Base-by-base conservation (phyloP, 2,329 filamentous ascomycete species). In the Verticillium albo-atrum region DNA sequence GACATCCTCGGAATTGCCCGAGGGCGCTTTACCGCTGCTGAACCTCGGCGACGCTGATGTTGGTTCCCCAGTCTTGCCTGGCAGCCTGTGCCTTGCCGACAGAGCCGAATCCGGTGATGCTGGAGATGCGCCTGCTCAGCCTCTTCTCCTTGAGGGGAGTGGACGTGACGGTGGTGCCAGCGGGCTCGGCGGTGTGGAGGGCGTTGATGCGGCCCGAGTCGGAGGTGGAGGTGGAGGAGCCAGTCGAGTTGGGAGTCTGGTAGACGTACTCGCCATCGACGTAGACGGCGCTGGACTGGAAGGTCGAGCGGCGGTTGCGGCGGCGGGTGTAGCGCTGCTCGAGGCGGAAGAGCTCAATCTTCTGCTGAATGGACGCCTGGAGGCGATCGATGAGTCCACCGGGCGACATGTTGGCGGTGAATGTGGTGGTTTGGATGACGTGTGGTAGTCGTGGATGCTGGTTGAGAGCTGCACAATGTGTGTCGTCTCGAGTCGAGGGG, bases 181-280 rank as follows among this genome's bases (percentile, higher is more conserved):
- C 60, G 57, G 72, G 63, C 60, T 72, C 66, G 55, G 70, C 72
- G 62, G 71, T 70, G 68, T 74, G 72, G 20, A 77, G 69, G 59
- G 74, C 73, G 61, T 75, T 72, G 64, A 71, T 61, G 66, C 69
- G 63, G 63, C 63, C 61, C 3, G 68, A 64, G 59, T 64, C 65
- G 52, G 75, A 72, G 66, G 63, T 69, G 47, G 63, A 63, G 54
- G 78, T 74, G 5, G 82, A 85, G 20, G 82, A 85, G 59, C 83
- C 83, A 1, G 83, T 86, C 57, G 79, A 78, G 74, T 75, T 82
- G 63, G 85, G 84, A 0, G 82, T 85, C 70, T 87, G 82, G 82
- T 92, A 96, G 74, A 97, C 82, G 79, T 97, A 97, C 79, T 97
- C 94, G 76, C 93, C 95, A 72, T 98, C 91, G 65, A 97, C 90